Base-by-base conservation (phyloP, 106 monocot genomes). In the Dendrobium huoshanense region DNA sequence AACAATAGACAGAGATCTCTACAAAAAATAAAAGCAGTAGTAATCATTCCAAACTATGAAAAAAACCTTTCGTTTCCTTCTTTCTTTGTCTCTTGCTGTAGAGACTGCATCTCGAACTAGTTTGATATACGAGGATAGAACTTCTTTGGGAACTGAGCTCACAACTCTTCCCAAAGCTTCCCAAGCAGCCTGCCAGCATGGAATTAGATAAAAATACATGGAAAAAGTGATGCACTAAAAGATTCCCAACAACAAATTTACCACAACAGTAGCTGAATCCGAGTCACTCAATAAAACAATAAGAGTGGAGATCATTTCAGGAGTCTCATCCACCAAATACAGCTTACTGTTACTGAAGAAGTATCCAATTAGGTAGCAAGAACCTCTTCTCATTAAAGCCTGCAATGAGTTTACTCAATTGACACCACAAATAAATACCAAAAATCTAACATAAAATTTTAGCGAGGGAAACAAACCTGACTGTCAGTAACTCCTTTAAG, bases 21-120 rank as follows among this genome's bases (percentile, higher is more conserved):
- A 29, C 24, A 74, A 74, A 20, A 37, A 19, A 20, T 6, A 44
- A 41, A 74, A 74, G 17, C 43, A 74, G 43, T 7, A 74, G n/a
- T 41, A 76, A 47, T 48, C 17, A 76, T 15, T 48, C 22, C 40
- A 3, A 49, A 76, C 76, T 49, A 76, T 76, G 44, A 29, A 61
- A 19, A 16, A 64, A 77, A 95, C 98, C 91, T 95, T 99, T 85
- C 88, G 91, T 85, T 87, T 99, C 83, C 98, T 92, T 75, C 98
- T 75, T 58, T 99, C 95, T 81, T 95, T 95, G 80, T 99, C 98
- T 86, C 91, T 92, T 20, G 98, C 98, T 4, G 98, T 95, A 67
- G 98, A 95, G n/a, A 99, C 84, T 45, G 98, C 95, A 91, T 99
- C 98, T 77, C 98, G 94, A 16, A 99, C 98, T 73, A 95, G 58